Percentiles rank a stretch among this genome's conserved stretches.
phyloP scores from a whole-genome alignment of 2,329 filamentous ascomycete species.

The Botryosphaeria dothidea region DNA sequence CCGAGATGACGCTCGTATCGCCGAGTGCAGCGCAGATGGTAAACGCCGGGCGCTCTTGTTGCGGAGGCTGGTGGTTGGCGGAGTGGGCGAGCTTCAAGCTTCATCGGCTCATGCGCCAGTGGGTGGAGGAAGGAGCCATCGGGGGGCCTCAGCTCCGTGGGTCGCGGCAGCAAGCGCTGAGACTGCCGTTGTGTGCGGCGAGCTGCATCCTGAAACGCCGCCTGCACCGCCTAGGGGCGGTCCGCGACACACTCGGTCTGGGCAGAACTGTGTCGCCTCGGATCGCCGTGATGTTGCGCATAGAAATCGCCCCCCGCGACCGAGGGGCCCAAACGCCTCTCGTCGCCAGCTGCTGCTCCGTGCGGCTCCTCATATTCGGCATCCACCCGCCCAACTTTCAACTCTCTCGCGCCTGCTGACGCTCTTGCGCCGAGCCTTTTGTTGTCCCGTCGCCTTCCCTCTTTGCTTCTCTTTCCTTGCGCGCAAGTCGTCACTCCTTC shows the following conservation, averaged over 20 bases:
- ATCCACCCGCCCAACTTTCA: neutral
- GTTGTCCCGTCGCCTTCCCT: neutral
- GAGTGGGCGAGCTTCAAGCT: neutral
- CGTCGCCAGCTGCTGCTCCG: constrained; percentile 14
- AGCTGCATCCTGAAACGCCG: constrained; percentile 2
- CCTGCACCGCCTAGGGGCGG: neutral
- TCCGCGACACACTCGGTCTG: constrained; percentile 6
- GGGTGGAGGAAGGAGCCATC: neutral
- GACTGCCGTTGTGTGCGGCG: neutral
- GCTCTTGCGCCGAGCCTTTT: neutral
- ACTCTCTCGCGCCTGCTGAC: neutral
- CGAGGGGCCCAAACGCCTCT: constrained; percentile 15
- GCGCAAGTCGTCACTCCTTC: neutral
- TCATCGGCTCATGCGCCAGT: neutral
- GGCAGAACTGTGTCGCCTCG: constrained; percentile 1
- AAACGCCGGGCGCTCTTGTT: too few species aligned
- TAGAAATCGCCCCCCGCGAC: neutral
- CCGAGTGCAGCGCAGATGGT: neutral
- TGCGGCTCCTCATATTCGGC: neutral
- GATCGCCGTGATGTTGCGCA: constrained; percentile 15
- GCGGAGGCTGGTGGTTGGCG: neutral
- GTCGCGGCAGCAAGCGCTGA: neutral
- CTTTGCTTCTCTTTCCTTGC: neutral
- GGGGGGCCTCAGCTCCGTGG: neutral
- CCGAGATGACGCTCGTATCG: neutral